Evolutionary conservation across 257 asterid species (phyloP).

Genomic region (Penstemon barbatus): DNA sequence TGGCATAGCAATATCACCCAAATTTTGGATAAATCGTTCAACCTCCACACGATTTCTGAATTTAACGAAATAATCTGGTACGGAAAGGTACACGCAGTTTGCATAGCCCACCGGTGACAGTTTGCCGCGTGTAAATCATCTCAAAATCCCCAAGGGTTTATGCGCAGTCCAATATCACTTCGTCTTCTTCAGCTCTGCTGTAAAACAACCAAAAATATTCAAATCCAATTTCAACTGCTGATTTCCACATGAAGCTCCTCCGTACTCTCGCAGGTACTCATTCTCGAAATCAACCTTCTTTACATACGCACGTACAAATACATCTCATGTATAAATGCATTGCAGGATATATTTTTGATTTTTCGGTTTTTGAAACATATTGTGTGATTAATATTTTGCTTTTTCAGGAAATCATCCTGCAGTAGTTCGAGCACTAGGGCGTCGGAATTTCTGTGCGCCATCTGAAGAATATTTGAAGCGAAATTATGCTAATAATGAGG

Average conservation of each 20-base stretch:
- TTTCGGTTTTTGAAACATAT: neutral
- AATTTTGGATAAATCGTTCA: too few species aligned
- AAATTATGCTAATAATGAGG: conserved; percentile 77
- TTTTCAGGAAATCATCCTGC: conserved; percentile 52
- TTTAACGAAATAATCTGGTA: neutral
- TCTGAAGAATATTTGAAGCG: conserved; percentile 67
- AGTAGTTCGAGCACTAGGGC: conserved; percentile 54
- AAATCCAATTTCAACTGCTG: conserved; percentile 15
- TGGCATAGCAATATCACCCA: too few species aligned
- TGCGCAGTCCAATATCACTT: conserved; percentile 20
- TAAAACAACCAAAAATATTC: conserved; percentile 23
- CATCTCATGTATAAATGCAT: neutral
- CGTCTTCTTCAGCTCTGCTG: conserved; percentile 5
- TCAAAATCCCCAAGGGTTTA: conserved; percentile 39
- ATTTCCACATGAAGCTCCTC: conserved; percentile 53
- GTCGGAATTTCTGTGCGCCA: conserved; percentile 59
- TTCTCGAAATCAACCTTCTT: neutral
- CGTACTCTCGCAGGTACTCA: conserved; percentile 52
- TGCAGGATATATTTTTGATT: neutral
- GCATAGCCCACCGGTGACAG: conserved; percentile 10
- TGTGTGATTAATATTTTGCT: neutral
- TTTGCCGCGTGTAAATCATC: conserved; percentile 29
- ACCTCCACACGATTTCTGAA: neutral
- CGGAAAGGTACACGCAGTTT: conserved; percentile 11
- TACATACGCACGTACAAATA: neutral